These are phyloP conservation scores for Lophiotrema nucula DNA, from an alignment of 495 filamentous ascomycete species.

Conservation along the genomic window DNA sequence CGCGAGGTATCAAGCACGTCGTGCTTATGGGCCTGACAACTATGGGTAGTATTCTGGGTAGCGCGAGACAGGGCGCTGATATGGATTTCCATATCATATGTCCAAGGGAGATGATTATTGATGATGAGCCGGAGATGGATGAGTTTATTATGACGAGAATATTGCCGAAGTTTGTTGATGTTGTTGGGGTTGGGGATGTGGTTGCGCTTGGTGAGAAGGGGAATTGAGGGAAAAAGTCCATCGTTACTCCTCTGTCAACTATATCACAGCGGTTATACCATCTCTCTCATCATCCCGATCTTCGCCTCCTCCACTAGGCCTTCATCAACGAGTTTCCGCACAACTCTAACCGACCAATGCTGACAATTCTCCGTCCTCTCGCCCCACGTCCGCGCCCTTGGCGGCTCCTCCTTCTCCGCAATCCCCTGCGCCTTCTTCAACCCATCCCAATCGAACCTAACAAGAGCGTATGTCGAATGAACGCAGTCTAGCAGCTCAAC, in stretches of 20 bases:
- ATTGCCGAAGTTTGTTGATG: too few relatives aligned
- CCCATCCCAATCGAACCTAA: not conserved
- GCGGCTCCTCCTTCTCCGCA: not conserved
- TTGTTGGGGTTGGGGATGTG: not conserved
- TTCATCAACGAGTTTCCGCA: not conserved
- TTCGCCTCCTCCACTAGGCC: not conserved
- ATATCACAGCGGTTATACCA: not conserved
- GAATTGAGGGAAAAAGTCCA: not conserved
- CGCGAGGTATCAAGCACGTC: too few relatives aligned
- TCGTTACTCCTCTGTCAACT: not conserved
- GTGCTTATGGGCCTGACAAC: too few relatives aligned
- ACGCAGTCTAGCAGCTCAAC: not conserved
- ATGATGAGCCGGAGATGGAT: too few relatives aligned
- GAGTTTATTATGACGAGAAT: too few relatives aligned
- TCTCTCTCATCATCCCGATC: not conserved
- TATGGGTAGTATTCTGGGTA: too few relatives aligned
- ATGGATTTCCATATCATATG: too few relatives aligned
- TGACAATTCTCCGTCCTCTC: not conserved
- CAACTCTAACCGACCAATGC: not conserved
- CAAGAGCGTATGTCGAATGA: not conserved
- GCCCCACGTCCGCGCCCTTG: not conserved
- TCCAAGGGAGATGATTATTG: too few relatives aligned
- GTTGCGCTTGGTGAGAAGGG: not conserved
- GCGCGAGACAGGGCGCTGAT: too few relatives aligned
- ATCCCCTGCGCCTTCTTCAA: not conserved